These are phyloP conservation scores for Aspergillus fumigatiaffinis DNA, from an alignment of 2,329 filamentous ascomycete species.

Conservation along the genomic window DNA sequence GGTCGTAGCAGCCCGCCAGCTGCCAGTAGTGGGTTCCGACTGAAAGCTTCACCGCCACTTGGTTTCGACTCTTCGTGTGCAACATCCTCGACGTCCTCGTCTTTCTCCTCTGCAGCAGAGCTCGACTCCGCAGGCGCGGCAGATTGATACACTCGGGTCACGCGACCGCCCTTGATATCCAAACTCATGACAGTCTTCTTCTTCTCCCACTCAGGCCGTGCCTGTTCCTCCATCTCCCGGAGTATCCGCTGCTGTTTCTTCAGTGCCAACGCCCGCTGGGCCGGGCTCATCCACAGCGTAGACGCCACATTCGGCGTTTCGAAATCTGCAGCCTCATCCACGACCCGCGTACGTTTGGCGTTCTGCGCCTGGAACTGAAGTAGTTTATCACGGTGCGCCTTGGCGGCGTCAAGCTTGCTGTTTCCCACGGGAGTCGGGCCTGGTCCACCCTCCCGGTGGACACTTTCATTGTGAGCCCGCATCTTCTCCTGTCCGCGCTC, in stretches of 20 bases:
- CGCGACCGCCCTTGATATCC: constrained; percentile 72
- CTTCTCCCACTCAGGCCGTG: constrained; percentile 84
- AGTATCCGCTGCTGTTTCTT: constrained; percentile 82
- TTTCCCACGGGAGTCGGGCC: constrained; percentile 19
- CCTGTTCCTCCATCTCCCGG: constrained; percentile 82
- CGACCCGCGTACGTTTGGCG: constrained; percentile 74
- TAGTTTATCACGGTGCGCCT: constrained; percentile 75
- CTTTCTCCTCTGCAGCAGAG: constrained; percentile 13
- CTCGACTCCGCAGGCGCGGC: constrained; percentile 28
- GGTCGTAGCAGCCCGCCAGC: constrained; percentile 43
- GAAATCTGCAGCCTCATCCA: constrained; percentile 78
- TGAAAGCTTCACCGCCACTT: constrained; percentile 34
- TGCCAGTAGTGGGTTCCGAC: constrained; percentile 42
- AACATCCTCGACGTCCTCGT: constrained; percentile 17
- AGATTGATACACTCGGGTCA: constrained; percentile 54
- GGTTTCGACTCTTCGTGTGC: constrained; percentile 14
- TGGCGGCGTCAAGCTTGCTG: constrained; percentile 64
- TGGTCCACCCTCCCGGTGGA: constrained; percentile 36
- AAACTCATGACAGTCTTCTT: constrained; percentile 78
- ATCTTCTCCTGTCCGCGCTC: constrained; percentile 85
- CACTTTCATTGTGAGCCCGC: constrained; percentile 66
- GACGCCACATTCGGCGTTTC: constrained; percentile 59
- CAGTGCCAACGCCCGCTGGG: constrained; percentile 75
- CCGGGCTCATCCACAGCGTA: constrained; percentile 79
- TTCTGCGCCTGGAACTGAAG: constrained; percentile 83